These are phyloP conservation scores for Globisporangium parvum DNA, from an alignment of 352 stramenopile species.

Conservation along the genomic window DNA sequence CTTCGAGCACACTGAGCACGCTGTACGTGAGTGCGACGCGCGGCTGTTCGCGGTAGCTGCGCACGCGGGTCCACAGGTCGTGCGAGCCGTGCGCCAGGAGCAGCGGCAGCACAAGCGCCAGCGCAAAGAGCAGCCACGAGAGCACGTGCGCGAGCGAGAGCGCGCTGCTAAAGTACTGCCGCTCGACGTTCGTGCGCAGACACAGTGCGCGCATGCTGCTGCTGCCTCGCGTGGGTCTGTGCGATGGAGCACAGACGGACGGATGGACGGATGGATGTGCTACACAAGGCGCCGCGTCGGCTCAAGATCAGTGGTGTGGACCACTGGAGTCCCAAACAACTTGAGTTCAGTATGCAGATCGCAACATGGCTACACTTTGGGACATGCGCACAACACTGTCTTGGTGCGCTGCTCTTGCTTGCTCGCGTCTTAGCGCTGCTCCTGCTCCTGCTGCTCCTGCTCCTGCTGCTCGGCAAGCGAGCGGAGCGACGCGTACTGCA, in stretches of 20 bases:
- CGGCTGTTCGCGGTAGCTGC: conserved; percentile 62
- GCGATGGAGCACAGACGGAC: too few relatives aligned
- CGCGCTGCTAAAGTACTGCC: conserved; percentile 49
- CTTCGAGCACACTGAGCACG: conserved; percentile 56
- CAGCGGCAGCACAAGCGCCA: conserved; percentile 44
- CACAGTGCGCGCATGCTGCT: conserved; percentile 42
- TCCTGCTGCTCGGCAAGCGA: background rate
- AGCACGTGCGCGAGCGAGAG: conserved; percentile 51
- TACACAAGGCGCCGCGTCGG: too few relatives aligned
- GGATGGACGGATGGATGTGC: too few relatives aligned
- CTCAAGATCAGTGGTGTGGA: background rate
- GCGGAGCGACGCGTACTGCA: conserved; percentile 1
- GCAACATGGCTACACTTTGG: background rate
- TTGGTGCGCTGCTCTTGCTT: too few relatives aligned
- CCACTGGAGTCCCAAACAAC: background rate
- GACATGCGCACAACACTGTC: too few relatives aligned
- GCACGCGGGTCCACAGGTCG: conserved; percentile 39
- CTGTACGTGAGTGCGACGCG: conserved; percentile 49
- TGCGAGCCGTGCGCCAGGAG: conserved; percentile 48
- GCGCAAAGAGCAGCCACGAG: conserved; percentile 28
- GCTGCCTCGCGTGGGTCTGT: background rate
- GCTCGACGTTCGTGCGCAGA: conserved; percentile 38
- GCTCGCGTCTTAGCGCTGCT: background rate
- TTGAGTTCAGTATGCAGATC: background rate
- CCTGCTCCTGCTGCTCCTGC: background rate